A percentile compares a stretch with the other conserved stretches of the same genome.
phyloP scores from a whole-genome alignment of 768 basidiomycete species.

The Russula olivacea region DNA sequence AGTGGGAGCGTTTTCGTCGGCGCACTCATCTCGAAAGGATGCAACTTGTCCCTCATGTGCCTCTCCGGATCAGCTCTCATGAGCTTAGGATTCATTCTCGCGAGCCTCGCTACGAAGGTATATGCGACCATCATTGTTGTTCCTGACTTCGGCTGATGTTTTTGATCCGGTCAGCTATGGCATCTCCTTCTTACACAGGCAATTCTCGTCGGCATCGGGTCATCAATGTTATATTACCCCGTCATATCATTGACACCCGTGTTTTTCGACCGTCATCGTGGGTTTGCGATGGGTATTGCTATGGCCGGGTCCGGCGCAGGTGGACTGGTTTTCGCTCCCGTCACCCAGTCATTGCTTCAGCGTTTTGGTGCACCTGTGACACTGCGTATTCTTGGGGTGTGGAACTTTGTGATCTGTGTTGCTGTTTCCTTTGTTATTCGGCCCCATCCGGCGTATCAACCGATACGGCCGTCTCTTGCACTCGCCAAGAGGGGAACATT shows the following conservation, averaged over 20 bases:
- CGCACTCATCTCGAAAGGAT: slow-evolving; percentile 34
- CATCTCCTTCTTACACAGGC: slow-evolving; percentile 41
- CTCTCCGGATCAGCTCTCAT: slow-evolving; percentile 36
- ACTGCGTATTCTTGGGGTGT: slow-evolving; percentile 38
- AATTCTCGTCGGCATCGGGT: slow-evolving; percentile 39
- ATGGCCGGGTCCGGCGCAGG: slow-evolving; percentile 40
- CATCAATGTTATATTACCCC: slow-evolving; percentile 42
- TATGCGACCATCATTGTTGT: not conserved
- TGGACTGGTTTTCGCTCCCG: slow-evolving; percentile 41
- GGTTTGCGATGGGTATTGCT: slow-evolving; percentile 41
- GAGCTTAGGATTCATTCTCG: slow-evolving; percentile 39
- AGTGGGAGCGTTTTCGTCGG: slow-evolving; percentile 43
- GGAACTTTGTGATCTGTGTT: slow-evolving; percentile 37
- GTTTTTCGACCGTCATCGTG: slow-evolving; percentile 42
- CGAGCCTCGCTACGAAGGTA: slow-evolving; percentile 38
- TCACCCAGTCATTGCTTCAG: slow-evolving; percentile 35
- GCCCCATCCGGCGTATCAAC: slow-evolving; percentile 26
- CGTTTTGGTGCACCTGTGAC: slow-evolving; percentile 35
- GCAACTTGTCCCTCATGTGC: slow-evolving; percentile 35
- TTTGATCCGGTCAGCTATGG: slow-evolving; percentile 33
- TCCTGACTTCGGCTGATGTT: not conserved
- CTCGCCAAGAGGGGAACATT: slow-evolving; percentile 40
- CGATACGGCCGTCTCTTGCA: slow-evolving; percentile 34
- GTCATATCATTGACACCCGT: slow-evolving; percentile 39
- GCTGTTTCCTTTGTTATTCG: slow-evolving; percentile 36